These are phyloP conservation scores for Aspergillus sp. DNA, from an alignment of 2,329 filamentous ascomycete species.

Conservation along the genomic window DNA sequence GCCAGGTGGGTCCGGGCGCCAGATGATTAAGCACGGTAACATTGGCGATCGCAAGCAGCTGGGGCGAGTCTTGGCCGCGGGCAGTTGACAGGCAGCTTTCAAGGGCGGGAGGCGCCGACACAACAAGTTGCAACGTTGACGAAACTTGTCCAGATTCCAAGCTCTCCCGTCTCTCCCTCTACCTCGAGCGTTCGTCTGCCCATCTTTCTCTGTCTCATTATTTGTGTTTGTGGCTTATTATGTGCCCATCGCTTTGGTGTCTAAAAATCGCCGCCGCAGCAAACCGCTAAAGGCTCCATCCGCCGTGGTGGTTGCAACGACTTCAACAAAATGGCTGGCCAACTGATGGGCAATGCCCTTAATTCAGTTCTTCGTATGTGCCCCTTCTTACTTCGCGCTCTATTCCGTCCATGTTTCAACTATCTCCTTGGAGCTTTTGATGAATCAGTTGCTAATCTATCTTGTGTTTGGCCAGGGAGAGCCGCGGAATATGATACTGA, in stretches of 20 bases:
- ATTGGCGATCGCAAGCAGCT: too few species aligned
- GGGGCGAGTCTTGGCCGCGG: not conserved
- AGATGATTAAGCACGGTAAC: too few species aligned
- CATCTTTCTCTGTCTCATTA: not conserved
- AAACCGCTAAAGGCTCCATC: conserved; percentile 30
- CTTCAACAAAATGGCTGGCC: conserved; percentile 35
- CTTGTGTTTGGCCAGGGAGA: conserved; percentile 29
- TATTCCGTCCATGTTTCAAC: not conserved
- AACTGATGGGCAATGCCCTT: conserved; percentile 35
- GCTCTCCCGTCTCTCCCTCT: not conserved
- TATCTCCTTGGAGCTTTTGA: not conserved
- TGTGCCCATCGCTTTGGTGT: conserved; percentile 34
- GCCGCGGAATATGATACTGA: conserved; percentile 37
- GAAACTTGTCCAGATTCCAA: conserved; percentile 8
- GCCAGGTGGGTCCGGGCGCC: too few species aligned
- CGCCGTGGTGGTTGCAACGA: conserved; percentile 23
- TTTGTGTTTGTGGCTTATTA: conserved; percentile 30
- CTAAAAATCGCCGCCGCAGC: conserved; percentile 35
- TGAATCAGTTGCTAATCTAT: conserved; percentile 18
- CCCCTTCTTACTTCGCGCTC: not conserved
- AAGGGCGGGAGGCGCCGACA: conserved; percentile 1
- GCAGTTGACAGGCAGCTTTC: not conserved
- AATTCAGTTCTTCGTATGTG: conserved; percentile 39
- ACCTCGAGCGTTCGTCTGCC: not conserved
- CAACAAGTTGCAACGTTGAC: not conserved